Conservation (phyloP, 179 eudicot genomes). For the Spinacia oleracea region DNA sequence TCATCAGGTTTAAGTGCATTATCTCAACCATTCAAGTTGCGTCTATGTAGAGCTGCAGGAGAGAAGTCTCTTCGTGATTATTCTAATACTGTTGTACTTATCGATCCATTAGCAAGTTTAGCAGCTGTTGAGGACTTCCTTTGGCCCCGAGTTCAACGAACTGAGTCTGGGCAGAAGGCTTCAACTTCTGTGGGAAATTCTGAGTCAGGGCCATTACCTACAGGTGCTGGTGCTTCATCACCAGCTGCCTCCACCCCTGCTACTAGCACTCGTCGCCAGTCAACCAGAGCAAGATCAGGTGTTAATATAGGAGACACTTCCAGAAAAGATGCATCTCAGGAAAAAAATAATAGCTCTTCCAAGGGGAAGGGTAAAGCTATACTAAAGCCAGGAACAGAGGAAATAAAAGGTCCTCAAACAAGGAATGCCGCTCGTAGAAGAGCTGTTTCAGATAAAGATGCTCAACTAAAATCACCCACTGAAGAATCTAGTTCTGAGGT, state of each 20-base stretch:
- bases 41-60: slow-evolving; percentile 89
- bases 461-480: slow-evolving; percentile 61
- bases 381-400: slow-evolving; percentile 66
- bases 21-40: slow-evolving; percentile 91
- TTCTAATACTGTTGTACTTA: slow-evolving; percentile 87
- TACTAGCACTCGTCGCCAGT: slow-evolving; percentile 63
- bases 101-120: slow-evolving; percentile 97
- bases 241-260: slow-evolving; percentile 73
- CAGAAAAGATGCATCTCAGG: slow-evolving; percentile 57
- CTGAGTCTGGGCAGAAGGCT: slow-evolving; percentile 82
- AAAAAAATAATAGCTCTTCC: slow-evolving; percentile 58
- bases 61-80: slow-evolving; percentile 97
- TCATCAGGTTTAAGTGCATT: slow-evolving; percentile 92
- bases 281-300: slow-evolving; percentile 73
- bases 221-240: slow-evolving; percentile 64
- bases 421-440: slow-evolving; percentile 83
- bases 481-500: slow-evolving; percentile 92
- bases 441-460: slow-evolving; percentile 75
- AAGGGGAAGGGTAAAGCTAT: slow-evolving; percentile 96
- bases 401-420: slow-evolving; percentile 82
- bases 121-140: slow-evolving; percentile 95
- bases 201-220: slow-evolving; percentile 59
- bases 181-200: slow-evolving; percentile 66
- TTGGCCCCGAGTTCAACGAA: slow-evolving; percentile 89
- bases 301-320: slow-evolving; percentile 60